phyloP scores from a whole-genome alignment of 139 green algal genomes.

The Spirogloea muscicola region DNA sequence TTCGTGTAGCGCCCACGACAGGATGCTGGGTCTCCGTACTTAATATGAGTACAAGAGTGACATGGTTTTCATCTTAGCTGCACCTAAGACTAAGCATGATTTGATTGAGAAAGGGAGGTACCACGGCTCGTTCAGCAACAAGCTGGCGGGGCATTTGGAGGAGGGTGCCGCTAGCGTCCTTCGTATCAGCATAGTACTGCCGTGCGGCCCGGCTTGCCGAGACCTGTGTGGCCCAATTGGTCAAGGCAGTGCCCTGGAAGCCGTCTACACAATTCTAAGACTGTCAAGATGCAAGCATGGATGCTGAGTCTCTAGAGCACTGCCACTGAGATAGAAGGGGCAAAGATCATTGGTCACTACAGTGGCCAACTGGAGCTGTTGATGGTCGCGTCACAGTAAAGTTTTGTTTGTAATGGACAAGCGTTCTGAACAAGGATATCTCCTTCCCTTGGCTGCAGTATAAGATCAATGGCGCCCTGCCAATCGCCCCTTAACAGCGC shows the following conservation, averaged over 20 bases:
- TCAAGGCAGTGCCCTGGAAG: too few relatives aligned
- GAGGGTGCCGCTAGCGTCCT: slow-evolving; percentile 2
- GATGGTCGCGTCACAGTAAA: background rate
- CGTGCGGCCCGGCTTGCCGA: too few relatives aligned
- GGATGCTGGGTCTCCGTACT: background rate
- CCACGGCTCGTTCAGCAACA: slow-evolving; percentile 19
- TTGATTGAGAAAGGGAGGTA: background rate
- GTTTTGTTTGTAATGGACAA: background rate
- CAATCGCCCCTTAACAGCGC: slow-evolving; percentile 73
- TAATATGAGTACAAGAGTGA: background rate
- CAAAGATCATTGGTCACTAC: too few relatives aligned
- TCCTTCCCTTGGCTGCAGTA: slow-evolving; percentile 56
- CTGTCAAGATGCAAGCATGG: too few relatives aligned
- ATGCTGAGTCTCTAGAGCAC: too few relatives aligned
- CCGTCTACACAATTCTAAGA: too few relatives aligned
- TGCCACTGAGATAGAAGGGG: too few relatives aligned
- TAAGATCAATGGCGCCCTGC: slow-evolving; percentile 58
- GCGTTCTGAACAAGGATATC: slow-evolving; percentile 33
- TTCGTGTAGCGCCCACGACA: background rate
- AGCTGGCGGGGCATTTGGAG: slow-evolving; percentile 23
- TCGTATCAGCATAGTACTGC: slow-evolving; percentile 1
- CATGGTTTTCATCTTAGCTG: background rate
- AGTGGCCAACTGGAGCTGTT: slow-evolving; percentile 11
- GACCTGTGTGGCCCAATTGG: too few relatives aligned
- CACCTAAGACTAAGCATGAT: background rate